Conservation (phyloP, 2,329 filamentous ascomycete genomes). For the Clarireedia monteithiana region DNA sequence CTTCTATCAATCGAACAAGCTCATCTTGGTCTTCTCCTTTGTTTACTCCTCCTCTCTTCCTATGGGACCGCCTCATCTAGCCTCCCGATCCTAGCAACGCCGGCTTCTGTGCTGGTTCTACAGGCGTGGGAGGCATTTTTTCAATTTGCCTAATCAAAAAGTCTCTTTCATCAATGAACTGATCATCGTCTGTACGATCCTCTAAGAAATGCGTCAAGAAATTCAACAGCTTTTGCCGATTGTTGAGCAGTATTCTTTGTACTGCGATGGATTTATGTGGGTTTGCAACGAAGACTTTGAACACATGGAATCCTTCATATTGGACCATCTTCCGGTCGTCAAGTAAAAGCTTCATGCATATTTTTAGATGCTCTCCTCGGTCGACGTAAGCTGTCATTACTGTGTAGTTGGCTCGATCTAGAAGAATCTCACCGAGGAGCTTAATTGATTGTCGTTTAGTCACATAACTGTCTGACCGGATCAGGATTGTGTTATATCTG, state of each 20-base stretch:
- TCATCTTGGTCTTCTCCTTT: background rate
- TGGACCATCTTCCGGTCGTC: constrained; percentile 99
- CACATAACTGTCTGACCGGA: constrained; percentile 92
- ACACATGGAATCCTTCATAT: constrained; percentile 98
- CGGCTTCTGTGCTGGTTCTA: constrained; percentile 34
- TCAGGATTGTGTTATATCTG: constrained; percentile 77
- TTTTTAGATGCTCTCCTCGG: constrained; percentile 89
- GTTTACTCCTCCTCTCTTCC: background rate
- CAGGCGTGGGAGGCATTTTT: constrained; percentile 53
- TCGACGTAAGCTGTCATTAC: constrained; percentile 98
- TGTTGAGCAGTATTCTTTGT: constrained; percentile 92
- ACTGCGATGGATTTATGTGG: constrained; percentile 96
- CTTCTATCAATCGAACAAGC: constrained; percentile 10
- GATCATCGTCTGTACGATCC: constrained; percentile 92
- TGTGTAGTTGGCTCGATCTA: constrained; percentile 93
- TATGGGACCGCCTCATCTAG: constrained; percentile 7
- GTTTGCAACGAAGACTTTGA: constrained; percentile 99
- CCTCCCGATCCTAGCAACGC: constrained; percentile 26
- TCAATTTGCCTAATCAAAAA: constrained; percentile 93
- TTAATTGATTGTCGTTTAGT: constrained; percentile 98
- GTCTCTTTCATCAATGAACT: constrained; percentile 96
- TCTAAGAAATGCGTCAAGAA: constrained; percentile 91
- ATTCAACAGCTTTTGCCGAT: constrained; percentile 79
- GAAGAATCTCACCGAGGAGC: constrained; percentile 84
- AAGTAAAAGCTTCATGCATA: constrained; percentile 93